phyloP scores from a whole-genome alignment of 176 grass and related monocot genomes.

The Coix lacrymajobi region DNA sequence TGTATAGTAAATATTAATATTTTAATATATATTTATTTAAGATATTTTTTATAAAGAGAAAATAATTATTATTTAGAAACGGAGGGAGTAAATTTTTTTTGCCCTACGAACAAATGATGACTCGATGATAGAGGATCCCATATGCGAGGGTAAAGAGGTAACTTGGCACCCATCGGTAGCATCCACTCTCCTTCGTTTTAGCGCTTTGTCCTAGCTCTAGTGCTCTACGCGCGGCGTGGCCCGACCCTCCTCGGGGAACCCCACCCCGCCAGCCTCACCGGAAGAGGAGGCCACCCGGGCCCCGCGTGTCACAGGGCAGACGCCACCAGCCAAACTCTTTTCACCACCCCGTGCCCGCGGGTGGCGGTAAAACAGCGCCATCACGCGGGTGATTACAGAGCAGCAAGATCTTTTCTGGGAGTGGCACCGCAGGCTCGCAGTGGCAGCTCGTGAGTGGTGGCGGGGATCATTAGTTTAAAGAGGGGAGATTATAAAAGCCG shows the following conservation, averaged over 20 bases:
- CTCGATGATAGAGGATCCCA: neutral
- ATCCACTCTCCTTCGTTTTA: neutral
- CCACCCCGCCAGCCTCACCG: neutral
- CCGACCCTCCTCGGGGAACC: neutral
- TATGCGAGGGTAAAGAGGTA: neutral
- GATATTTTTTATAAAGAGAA: too few relatives aligned
- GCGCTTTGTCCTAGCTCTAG: neutral
- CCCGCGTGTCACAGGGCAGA: conserved; percentile 15
- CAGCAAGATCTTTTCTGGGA: neutral
- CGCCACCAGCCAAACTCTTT: neutral
- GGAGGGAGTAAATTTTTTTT: too few relatives aligned
- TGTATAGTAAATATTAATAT: too few relatives aligned
- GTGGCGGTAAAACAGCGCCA: neutral
- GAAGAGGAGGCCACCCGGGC: neutral
- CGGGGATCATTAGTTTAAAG: conserved; percentile 8
- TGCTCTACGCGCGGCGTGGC: neutral
- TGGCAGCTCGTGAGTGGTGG: conserved; percentile 25
- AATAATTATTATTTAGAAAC: too few relatives aligned
- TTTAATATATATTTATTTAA: too few relatives aligned
- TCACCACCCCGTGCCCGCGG: neutral
- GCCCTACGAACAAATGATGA: too few relatives aligned
- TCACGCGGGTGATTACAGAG: neutral
- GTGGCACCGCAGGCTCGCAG: neutral
- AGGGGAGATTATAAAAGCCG: conserved; percentile 14
- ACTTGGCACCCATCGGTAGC: neutral